These are phyloP conservation scores for Austroboletus novae-zelandiae DNA, from an alignment of 1,284 basidiomycete species.

Conservation along the genomic window DNA sequence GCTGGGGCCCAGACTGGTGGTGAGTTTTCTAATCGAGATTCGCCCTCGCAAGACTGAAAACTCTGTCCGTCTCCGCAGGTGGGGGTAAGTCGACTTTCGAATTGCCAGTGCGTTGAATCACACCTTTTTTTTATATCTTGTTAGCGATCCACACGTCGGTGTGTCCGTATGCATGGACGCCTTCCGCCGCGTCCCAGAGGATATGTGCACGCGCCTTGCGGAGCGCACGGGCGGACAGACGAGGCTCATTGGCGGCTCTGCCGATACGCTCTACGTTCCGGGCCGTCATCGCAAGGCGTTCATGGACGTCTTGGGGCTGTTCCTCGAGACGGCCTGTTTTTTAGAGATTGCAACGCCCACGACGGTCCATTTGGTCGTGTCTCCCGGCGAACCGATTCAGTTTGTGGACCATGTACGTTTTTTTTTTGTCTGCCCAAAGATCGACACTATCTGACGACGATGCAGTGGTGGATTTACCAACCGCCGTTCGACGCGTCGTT, in stretches of 20 bases:
- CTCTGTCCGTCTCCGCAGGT: slow-evolving; percentile 27
- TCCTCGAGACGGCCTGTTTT: slow-evolving; percentile 49
- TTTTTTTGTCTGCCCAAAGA: neutral
- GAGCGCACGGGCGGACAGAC: slow-evolving; percentile 33
- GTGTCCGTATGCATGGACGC: slow-evolving; percentile 43
- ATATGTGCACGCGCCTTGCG: slow-evolving; percentile 39
- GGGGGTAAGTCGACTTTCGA: slow-evolving; percentile 34
- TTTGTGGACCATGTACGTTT: slow-evolving; percentile 46
- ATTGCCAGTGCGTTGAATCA: neutral
- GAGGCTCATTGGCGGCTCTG: slow-evolving; percentile 46
- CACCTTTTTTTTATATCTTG: neutral
- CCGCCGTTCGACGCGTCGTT: slow-evolving; percentile 45
- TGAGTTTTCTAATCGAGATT: slow-evolving; percentile 17
- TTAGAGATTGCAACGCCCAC: slow-evolving; percentile 49
- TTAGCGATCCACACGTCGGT: slow-evolving; percentile 45
- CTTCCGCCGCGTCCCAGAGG: slow-evolving; percentile 35
- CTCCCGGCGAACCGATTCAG: slow-evolving; percentile 39
- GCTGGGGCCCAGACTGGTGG: slow-evolving; percentile 46
- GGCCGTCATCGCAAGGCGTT: slow-evolving; percentile 38
- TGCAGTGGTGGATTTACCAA: slow-evolving; percentile 49
- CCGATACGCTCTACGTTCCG: slow-evolving; percentile 50
- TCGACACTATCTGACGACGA: neutral
- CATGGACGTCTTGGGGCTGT: slow-evolving; percentile 40
- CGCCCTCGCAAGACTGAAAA: slow-evolving; percentile 2
- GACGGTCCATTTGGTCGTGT: slow-evolving; percentile 40